These are phyloP conservation scores for Yamadazyma kanchanaburiensis DNA, from an alignment of 1,139 yeast species.

Conservation along the genomic window DNA sequence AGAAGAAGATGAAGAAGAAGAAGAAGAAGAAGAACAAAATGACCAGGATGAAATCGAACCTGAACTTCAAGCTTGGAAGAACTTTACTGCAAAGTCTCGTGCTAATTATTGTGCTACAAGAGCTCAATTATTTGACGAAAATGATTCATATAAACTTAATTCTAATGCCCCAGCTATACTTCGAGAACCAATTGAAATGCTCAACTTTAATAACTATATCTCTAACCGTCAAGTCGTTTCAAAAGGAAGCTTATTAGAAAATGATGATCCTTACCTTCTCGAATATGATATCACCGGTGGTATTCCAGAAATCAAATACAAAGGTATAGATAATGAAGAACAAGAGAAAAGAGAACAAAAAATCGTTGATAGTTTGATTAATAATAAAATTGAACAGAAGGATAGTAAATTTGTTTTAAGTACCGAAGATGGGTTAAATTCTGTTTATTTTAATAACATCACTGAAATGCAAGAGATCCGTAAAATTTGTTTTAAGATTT, in stretches of 20 bases:
- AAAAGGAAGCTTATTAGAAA: slow-evolving; percentile 48
- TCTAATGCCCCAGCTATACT: slow-evolving; percentile 66
- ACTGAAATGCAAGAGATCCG: slow-evolving; percentile 83
- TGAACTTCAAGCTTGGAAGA: slow-evolving; percentile 79
- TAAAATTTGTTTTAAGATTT: slow-evolving; percentile 82
- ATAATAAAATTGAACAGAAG: slow-evolving; percentile 20
- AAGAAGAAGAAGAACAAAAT: slow-evolving; percentile 32
- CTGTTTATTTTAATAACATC: slow-evolving; percentile 62
- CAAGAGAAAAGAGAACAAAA: slow-evolving; percentile 50
- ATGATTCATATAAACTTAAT: slow-evolving; percentile 44
- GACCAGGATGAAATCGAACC: slow-evolving; percentile 57
- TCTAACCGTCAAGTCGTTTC: slow-evolving; percentile 40
- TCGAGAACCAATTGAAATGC: slow-evolving; percentile 61
- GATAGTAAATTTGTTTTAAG: slow-evolving; percentile 32
- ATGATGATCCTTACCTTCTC: slow-evolving; percentile 65
- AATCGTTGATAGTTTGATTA: slow-evolving; percentile 33
- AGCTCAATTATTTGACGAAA: slow-evolving; percentile 59
- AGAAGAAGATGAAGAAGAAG: slow-evolving; percentile 21
- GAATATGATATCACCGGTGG: slow-evolving; percentile 87
- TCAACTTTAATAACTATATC: slow-evolving; percentile 47
- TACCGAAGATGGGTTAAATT: slow-evolving; percentile 55
- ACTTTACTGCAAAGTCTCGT: slow-evolving; percentile 72
- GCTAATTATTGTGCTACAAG: slow-evolving; percentile 73
- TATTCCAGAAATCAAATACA: slow-evolving; percentile 61
- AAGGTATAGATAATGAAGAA: slow-evolving; percentile 47